These are phyloP conservation scores for Nakazawaea wyomingensis DNA, from an alignment of 805 yeast species.

Conservation along the genomic window DNA sequence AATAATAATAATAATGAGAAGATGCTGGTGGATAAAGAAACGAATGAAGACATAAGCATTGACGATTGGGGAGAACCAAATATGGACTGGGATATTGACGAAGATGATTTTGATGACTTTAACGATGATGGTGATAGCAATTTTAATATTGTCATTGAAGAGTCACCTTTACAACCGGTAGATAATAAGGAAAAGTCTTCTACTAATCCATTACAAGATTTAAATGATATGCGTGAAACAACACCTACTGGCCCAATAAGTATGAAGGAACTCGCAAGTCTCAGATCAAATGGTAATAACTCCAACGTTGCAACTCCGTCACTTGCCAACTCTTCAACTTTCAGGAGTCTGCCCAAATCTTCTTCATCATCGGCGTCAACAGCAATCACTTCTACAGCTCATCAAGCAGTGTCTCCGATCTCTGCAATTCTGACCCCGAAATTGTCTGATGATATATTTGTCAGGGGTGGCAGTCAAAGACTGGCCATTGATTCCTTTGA, in stretches of 20 bases:
- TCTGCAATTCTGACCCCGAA: background rate
- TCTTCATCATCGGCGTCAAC: too few relatives aligned
- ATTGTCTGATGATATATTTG: conserved; percentile 1
- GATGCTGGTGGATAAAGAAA: background rate
- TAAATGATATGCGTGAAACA: background rate
- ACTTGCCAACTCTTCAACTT: background rate
- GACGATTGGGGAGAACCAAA: conserved; percentile 11
- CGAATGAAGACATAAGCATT: conserved; percentile 2
- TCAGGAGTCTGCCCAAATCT: too few relatives aligned
- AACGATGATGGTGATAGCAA: background rate
- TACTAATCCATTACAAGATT: background rate
- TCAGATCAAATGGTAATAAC: conserved; percentile 2
- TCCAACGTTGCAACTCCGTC: background rate
- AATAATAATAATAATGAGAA: background rate
- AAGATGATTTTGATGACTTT: conserved; percentile 7
- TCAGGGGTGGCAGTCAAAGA: background rate
- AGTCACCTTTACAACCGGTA: conserved; percentile 1
- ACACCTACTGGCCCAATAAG: conserved; percentile 13
- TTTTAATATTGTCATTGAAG: conserved; percentile 8
- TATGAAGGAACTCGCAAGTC: conserved; percentile 12
- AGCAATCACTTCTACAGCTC: too few relatives aligned
- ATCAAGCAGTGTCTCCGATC: background rate
- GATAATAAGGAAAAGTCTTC: background rate
- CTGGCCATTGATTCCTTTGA: background rate
- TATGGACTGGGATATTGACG: conserved; percentile 12